Base-by-base conservation (phyloP, 2,329 filamentous ascomycete genomes). In the Beauveria australis region DNA sequence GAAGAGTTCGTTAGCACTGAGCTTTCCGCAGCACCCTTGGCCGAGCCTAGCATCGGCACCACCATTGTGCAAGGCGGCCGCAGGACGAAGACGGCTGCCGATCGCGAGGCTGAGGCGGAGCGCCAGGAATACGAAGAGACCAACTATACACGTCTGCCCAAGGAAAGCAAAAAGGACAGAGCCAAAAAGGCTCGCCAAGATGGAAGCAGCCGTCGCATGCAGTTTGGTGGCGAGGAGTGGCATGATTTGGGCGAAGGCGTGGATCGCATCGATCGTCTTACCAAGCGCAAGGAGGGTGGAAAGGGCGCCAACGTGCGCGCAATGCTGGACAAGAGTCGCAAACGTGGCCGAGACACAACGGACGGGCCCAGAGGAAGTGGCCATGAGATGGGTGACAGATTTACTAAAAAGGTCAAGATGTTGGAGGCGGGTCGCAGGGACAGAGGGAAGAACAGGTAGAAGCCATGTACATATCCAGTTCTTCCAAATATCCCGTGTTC, bases 1-100 rank as follows among this genome's bases (percentile, higher is more conserved):
- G 92, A 97, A 70, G 93, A 97, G 70, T 99, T 95, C 69, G 85
- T 99, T 64, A 85, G 83, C 54, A 86, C 89, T 19, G 94, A 99
- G 73, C 81, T 97, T 62, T 92, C 91, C 0, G 75, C 82, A 6
- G 91, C 91, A 2, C 94, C 94, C 1, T 75, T 91, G 61, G 90
- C 92, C 1, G 84, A 95, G 72, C 92, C 93, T 59, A 95, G 89
- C 66, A 95, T 99, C 67, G 95, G 94, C 63, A 94, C 89, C 61
- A 96, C 90, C 19, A 95, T 97, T 67, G 80, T 88, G 5, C 80
- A 86, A 53, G 87, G 89, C 54, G 94, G 94, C 40, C 85, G 93
- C 64, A 85, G 85, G 71, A 85, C 86, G 69, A 94, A 92, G 79
- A 90, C 89, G 5, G 83, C 86, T 16, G 80, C 85, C 40, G 89